Evolutionary conservation across 352 stramenopile genomes (phyloP), one percentile per base, ranked within the genome.

Genomic region (Phytophthora podocarpi): DNA sequence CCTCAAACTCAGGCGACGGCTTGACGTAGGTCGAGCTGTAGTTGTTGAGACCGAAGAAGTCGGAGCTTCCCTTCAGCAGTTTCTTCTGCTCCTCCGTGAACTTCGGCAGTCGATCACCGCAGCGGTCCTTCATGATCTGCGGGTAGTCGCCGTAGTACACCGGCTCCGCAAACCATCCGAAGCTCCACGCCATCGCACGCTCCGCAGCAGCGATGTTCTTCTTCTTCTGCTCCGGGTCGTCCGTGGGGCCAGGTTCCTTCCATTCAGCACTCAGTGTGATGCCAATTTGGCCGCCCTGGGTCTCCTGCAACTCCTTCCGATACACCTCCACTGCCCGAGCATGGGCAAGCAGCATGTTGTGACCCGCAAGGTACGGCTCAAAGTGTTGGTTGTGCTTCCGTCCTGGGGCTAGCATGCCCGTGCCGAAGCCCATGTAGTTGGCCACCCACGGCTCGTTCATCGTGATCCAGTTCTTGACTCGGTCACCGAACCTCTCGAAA

Each of bases 31-130:
- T 56, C 0, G 82, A 84, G 21, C 76, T 82, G 73, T 98, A 98
- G 70, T 98, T 91, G 75, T 98, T 98, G 5, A 98, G 63, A 0
- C 91, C 96, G 31, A 98, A 87, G 74, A 98, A 98, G 47, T 98
- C 96, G 27, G 63, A 79, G 30, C 83, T 97, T 18, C 79, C 84
- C 41, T 85, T 80, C 15, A 98, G 40, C 26, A 90, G 46, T 36
- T 85, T 78, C 52, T 87, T 79, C 62, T 97, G 76, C 27, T 91
- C 71, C 20, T 82, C 65, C 4, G 93, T 97, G 64, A 98, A 98
- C 40, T 59, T 60, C 7, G 94, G 93, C 35, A 98, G 73, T 11
- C 91, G 78, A 45, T 82, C 70, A 26, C 89, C 88, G 10, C 91
- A 71, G 39, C 81, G 76, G 27, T 91, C 53, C 59, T 82, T 86